Evolutionary conservation across 2,329 filamentous ascomycete genomes (phyloP).

Genomic region (Aspergillus terreus): DNA sequence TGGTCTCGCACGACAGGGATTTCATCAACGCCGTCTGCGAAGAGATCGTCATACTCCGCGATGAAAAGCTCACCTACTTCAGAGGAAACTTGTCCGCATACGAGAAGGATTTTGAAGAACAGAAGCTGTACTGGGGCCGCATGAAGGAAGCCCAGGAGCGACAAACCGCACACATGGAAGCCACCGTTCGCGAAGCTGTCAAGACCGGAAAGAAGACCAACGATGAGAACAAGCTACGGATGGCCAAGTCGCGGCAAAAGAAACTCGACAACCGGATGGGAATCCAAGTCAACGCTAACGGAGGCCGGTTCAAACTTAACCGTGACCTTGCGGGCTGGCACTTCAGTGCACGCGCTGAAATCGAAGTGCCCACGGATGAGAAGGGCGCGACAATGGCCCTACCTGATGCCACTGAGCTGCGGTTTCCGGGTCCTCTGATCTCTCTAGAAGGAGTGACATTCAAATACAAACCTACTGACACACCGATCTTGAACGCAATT

Average conservation of each 20-base stretch:
- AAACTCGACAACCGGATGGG: conserved; percentile 80
- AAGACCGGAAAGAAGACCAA: conserved; percentile 72
- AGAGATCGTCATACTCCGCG: conserved; percentile 71
- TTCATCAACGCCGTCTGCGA: conserved; percentile 73
- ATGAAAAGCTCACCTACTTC: conserved; percentile 69
- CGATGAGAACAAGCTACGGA: conserved; percentile 81
- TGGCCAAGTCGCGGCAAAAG: conserved; percentile 79
- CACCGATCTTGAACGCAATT: conserved; percentile 58
- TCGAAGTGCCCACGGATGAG: conserved; percentile 65
- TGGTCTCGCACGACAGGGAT: conserved; percentile 81
- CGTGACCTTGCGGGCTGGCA: conserved; percentile 66
- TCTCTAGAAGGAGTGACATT: conserved; percentile 68
- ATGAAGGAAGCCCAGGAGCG: conserved; percentile 81
- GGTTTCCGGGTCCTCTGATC: conserved; percentile 71
- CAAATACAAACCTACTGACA: conserved; percentile 51
- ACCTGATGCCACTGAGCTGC: conserved; percentile 63
- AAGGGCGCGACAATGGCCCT: conserved; percentile 56
- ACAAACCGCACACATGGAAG: conserved; percentile 75
- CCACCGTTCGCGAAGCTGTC: conserved; percentile 70
- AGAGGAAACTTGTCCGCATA: conserved; percentile 71
- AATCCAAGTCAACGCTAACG: conserved; percentile 66
- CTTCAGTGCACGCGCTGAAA: conserved; percentile 57
- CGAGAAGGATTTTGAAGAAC: conserved; percentile 62
- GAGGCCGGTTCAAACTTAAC: conserved; percentile 76
- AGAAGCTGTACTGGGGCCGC: conserved; percentile 63